phyloP scores from a whole-genome alignment of 345 rosid species.

The Aquilaria yunnanensis region DNA sequence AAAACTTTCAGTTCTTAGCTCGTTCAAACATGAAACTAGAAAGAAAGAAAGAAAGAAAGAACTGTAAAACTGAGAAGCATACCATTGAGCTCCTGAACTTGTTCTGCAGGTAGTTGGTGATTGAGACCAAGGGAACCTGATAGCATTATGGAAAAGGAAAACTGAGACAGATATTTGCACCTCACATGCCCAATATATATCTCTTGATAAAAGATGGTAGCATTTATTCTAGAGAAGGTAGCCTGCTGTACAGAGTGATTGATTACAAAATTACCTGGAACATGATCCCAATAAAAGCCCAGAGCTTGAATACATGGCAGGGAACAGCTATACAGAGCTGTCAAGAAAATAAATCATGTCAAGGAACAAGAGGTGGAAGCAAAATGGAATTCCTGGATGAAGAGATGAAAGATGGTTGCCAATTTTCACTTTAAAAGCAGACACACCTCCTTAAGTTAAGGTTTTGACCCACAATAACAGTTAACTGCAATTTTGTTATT shows the following conservation, averaged over 20 bases:
- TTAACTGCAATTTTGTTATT: no score
- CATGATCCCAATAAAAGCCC: conserved; percentile 98
- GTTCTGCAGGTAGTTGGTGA: conserved; percentile 71
- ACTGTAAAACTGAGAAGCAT: conserved; percentile 11
- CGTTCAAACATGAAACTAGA: not conserved
- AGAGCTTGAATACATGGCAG: conserved; percentile 80
- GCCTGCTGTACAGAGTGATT: not conserved
- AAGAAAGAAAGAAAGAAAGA: not conserved
- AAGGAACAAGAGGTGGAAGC: no score
- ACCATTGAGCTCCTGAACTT: conserved; percentile 81
- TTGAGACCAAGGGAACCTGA: conserved; percentile 85
- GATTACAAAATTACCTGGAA: conserved; percentile 55
- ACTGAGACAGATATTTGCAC: conserved; percentile 4
- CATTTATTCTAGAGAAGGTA: not conserved
- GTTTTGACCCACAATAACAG: no score
- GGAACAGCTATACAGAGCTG: conserved; percentile 98
- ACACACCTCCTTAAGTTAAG: no score
- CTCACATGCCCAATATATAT: not conserved
- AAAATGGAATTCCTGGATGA: no score
- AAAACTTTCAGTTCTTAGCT: no score
- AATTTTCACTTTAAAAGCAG: no score
- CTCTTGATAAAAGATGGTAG: not conserved
- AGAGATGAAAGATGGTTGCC: no score
- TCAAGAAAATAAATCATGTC: not conserved
- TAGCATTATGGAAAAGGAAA: not conserved